Evolutionary conservation across 2,329 filamentous ascomycete species (phyloP).

Genomic region (Didymella keratinophila): DNA sequence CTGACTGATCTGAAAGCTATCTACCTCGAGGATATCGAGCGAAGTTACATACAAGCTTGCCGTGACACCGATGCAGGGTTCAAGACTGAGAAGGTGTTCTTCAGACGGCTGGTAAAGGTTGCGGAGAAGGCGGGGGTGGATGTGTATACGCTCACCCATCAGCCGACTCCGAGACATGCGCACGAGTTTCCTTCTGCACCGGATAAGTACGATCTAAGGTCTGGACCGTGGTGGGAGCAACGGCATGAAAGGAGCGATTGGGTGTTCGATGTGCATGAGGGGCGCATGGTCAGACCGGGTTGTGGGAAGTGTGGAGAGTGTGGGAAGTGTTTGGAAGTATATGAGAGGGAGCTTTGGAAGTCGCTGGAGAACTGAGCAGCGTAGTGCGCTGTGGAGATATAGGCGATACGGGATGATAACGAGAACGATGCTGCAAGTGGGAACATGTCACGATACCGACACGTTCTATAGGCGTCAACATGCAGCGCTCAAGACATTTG

Average conservation of each 20-base stretch:
- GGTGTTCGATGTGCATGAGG: conserved; percentile 21
- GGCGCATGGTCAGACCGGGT: conserved; percentile 11
- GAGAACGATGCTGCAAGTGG: no score
- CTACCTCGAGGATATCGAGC: conserved; percentile 15
- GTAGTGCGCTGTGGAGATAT: no score
- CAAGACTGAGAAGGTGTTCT: conserved; percentile 3
- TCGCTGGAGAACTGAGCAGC: neutral
- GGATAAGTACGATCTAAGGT: conserved; percentile 12
- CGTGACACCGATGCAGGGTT: neutral
- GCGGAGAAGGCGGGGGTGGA: conserved; percentile 15
- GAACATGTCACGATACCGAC: no score
- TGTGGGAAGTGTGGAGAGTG: conserved; percentile 24
- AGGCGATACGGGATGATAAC: no score
- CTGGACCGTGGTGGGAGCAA: conserved; percentile 17
- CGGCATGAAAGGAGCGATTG: conserved; percentile 16
- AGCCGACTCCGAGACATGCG: neutral
- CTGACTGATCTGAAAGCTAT: conserved; percentile 3
- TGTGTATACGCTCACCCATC: conserved; percentile 22
- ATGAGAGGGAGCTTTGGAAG: conserved; percentile 19
- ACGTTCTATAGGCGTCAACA: no score
- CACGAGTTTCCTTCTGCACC: conserved; percentile 19
- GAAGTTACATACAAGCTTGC: neutral
- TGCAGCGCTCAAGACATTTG: no score
- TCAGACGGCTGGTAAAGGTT: conserved; percentile 15
- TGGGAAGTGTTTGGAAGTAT: conserved; percentile 8